Base-by-base conservation (phyloP, 1,139 yeast genomes). In the Nakaseomyces bracarensis region DNA sequence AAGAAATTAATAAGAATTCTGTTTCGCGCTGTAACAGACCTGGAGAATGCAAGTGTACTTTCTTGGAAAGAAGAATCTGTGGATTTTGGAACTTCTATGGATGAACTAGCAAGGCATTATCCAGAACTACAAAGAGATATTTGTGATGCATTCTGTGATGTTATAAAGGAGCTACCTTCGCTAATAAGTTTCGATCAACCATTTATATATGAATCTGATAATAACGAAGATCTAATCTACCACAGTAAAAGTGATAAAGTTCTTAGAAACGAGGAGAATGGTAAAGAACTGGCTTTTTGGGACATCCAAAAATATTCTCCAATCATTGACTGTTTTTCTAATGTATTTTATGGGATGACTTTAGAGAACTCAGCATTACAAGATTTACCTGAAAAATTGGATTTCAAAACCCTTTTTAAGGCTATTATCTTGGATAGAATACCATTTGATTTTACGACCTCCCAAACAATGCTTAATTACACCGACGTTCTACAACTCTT, bases 71-170 rank as follows among this genome's bases (percentile, higher is more conserved):
- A 78, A 48, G 70, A 68, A 53, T 69, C 74, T 11, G 69, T 69
- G 16, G 70, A 65, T 43, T 59, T 85, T 22, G 96, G 95, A 0
- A 68, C 75, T 28, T 72, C 83, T 0, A 71, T 87, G 53, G 96
- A 89, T 56, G 94, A 85, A 51, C 66, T 89, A 40, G 80, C 86
- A 6, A 73, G 96, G 53, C 96, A 89, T 58, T 85, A 85, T 54
- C 81, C 94, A 1, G 74, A 72, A 1, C 68, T 87, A 45, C 78
- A 83, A 43, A 79, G 82, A 0, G 57, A 65, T 0, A 76, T 89
- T 28, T 64, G 77, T 41, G 61, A 67, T 4, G 75, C 77, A 43
- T 67, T 81, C 26, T 64, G 71, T 9, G 55, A 59, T 2, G 52
- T 82, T 22, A 66, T 83, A 1, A 62, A 69, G 20, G 64, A 64